Evolutionary conservation across 495 filamentous ascomycete species (phyloP).

Genomic region (Penicilliopsis zonata): DNA sequence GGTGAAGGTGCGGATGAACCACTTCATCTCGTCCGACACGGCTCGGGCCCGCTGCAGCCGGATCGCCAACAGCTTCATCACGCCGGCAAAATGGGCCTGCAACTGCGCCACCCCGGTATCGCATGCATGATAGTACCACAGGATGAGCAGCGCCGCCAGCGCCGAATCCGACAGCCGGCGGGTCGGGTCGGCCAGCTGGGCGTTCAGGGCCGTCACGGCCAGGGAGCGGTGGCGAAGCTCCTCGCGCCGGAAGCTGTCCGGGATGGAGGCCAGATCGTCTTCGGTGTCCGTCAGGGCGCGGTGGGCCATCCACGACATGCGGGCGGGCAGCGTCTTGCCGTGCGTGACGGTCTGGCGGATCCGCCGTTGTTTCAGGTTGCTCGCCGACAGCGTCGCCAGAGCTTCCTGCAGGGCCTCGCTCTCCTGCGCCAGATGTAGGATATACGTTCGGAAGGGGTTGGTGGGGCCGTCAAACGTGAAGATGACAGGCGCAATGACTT

Average conservation of each 20-base stretch:
- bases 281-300: slow-evolving; percentile 28
- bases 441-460: slow-evolving; percentile 77
- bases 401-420: slow-evolving; percentile 83
- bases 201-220: slow-evolving; percentile 73
- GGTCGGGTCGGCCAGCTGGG: slow-evolving; percentile 62
- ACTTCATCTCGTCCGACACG: slow-evolving; percentile 58
- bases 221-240: slow-evolving; percentile 71
- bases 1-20: slow-evolving; percentile 94
- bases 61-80: slow-evolving; percentile 82
- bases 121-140: slow-evolving; percentile 88
- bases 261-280: slow-evolving; percentile 20
- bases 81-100: slow-evolving; percentile 85
- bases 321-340: slow-evolving; percentile 29
- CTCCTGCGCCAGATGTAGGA: slow-evolving; percentile 63
- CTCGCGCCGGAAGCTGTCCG: slow-evolving; percentile 42
- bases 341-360: slow-evolving; percentile 29
- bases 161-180: slow-evolving; percentile 76
- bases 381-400: slow-evolving; percentile 78
- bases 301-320: slow-evolving; percentile 40
- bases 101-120: slow-evolving; percentile 88
- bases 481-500: slow-evolving; percentile 80
- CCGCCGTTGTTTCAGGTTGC: slow-evolving; percentile 54
- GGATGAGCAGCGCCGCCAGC: slow-evolving; percentile 72
- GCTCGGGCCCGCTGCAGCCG: slow-evolving; percentile 47
- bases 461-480: slow-evolving; percentile 79